Conservation (phyloP, 1,284 basidiomycete genomes). For the Xanthoconium separans region DNA sequence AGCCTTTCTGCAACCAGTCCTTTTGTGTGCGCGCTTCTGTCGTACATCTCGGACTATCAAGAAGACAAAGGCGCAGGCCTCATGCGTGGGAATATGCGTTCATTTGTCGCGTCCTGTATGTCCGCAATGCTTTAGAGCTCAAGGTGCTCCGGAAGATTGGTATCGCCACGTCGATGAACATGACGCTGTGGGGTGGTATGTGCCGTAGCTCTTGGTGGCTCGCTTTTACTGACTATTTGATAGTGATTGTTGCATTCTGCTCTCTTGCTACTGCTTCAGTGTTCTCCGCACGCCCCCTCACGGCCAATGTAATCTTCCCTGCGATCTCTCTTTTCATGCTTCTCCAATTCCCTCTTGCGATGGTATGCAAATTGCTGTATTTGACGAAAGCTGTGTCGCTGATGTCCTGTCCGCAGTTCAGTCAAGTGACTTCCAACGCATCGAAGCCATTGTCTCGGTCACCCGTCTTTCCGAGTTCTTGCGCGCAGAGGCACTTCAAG, state of each 20-base stretch:
- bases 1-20: conserved; percentile 86
- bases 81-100: conserved; percentile 92
- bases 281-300: conserved; percentile 71
- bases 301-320: conserved; percentile 92
- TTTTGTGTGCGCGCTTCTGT: conserved; percentile 79
- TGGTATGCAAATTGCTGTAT: conserved; percentile 46
- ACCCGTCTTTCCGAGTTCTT: conserved; percentile 81
- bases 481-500: conserved; percentile 77
- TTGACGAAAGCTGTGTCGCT: not conserved
- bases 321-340: conserved; percentile 93
- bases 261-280: conserved; percentile 83
- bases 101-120: conserved; percentile 66
- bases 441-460: conserved; percentile 87
- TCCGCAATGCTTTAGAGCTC: conserved; percentile 86
- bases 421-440: conserved; percentile 70
- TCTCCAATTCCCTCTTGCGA: conserved; percentile 84
- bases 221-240: conserved; percentile 32
- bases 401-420: conserved; percentile 44
- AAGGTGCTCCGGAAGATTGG: conserved; percentile 82
- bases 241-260: conserved; percentile 81
- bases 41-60: conserved; percentile 81
- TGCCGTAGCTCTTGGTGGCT: conserved; percentile 15
- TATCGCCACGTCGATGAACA: conserved; percentile 61
- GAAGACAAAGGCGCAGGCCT: conserved; percentile 28
- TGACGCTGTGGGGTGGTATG: conserved; percentile 59